Evolutionary conservation across 345 rosid genomes (phyloP), one percentile per base, ranked within the genome.

Genomic region (Cochlearia excelsa): DNA sequence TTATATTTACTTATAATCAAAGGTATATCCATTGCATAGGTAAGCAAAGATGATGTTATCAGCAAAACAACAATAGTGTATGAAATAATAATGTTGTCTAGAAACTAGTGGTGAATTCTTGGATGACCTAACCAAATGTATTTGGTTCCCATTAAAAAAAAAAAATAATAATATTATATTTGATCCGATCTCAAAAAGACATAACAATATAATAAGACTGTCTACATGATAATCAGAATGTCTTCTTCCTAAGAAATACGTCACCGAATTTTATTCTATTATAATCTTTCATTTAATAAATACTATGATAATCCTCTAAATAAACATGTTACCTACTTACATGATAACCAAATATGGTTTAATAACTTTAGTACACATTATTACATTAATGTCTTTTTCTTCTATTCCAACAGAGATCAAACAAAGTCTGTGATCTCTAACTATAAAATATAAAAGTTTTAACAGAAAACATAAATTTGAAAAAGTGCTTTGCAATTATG

Each of bases 101-200:
- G 9, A 42, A 34, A 49, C 16, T 56, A 62, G 42, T 69, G 63
- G 68, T 48, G 40, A 43, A 58, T 16, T 35, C 47, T 50, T 56
- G 7, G 58, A 63, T 47, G 68, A 70, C 69, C 74, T 56, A 70
- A 70, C 54, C 59, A 70, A 50, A 56, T 69, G 48, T 16, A 42
- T 49, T 33, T 61, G 46, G 41, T 54, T 54, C 37, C 54, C 54
- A 70, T 44, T 70, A 63, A 43, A 42, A 16, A 16, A 33, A 42
- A 42, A 31, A 9, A 1, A 59, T 8, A 35, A 5, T 40, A 16
- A 16, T 16, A 16, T 16, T 16, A 54, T 40, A 48, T 33, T 40
- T 64, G 39, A 7, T 45, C 31, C 0, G 39, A 47, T 69, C 50
- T 40, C 34, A 66, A 71, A 71, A 54, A 4, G 62, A 72, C 67